Conservation (phyloP, 495 filamentous ascomycete genomes). For the Hyaloscypha finlandica region DNA sequence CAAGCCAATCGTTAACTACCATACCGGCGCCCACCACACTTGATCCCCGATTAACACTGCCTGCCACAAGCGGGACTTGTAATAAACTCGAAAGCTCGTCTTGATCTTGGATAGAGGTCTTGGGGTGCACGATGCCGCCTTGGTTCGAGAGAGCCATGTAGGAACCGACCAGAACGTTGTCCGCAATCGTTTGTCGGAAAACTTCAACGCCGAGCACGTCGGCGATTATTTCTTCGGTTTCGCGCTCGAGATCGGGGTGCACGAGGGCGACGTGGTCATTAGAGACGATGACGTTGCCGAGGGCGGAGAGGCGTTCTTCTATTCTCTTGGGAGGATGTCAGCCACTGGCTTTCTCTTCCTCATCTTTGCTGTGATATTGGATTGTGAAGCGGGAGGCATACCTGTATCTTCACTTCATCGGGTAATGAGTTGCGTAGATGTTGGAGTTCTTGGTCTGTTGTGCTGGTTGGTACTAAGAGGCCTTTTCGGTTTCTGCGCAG, state of each 20-base stretch:
- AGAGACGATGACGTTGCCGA: conserved; percentile 94
- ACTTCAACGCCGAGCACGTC: conserved; percentile 97
- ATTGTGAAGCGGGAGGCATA: conserved; percentile 8
- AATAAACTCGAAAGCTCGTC: conserved; percentile 93
- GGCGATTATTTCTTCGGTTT: conserved; percentile 94
- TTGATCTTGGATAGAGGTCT: conserved; percentile 94
- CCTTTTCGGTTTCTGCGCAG: conserved; percentile 79
- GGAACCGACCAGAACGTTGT: conserved; percentile 92
- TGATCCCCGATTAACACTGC: conserved; percentile 87
- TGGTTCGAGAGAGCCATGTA: conserved; percentile 98
- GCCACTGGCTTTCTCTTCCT: not conserved
- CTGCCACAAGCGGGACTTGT: conserved; percentile 94
- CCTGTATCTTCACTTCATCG: conserved; percentile 81
- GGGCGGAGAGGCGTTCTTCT: conserved; percentile 92
- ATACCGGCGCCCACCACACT: conserved; percentile 96
- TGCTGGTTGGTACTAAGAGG: conserved; percentile 91
- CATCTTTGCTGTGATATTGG: not conserved
- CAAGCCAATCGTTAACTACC: conserved; percentile 99
- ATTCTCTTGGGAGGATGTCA: conserved; percentile 59
- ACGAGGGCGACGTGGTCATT: conserved; percentile 97
- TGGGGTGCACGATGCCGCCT: conserved; percentile 95
- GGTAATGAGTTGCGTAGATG: conserved; percentile 93
- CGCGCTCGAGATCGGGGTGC: conserved; percentile 95
- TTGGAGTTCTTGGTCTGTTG: conserved; percentile 97
- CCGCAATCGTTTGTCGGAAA: conserved; percentile 94